These are phyloP conservation scores for Calonectria hawksworthii DNA, from an alignment of 2,329 filamentous ascomycete species.

Conservation along the genomic window DNA sequence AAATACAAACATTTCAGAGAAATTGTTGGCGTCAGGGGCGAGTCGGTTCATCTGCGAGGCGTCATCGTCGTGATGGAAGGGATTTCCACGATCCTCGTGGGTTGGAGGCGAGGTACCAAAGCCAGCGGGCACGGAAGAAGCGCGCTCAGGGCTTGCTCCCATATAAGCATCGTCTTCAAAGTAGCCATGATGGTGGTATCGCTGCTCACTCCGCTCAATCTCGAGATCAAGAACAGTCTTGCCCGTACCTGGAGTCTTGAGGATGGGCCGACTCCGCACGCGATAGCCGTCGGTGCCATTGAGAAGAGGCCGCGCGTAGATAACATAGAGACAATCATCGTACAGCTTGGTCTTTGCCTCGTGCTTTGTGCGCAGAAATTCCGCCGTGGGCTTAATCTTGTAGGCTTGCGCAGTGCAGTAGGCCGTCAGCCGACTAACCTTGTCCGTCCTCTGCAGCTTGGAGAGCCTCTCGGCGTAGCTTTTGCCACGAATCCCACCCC, in stretches of 20 bases:
- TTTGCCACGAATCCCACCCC: constrained; percentile 78
- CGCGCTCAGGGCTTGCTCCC: constrained; percentile 49
- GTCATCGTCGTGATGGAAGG: constrained; percentile 55
- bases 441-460: constrained; percentile 88
- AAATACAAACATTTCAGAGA: constrained; percentile 97
- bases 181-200: constrained; percentile 93
- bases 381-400: constrained; percentile 88
- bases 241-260: constrained; percentile 90
- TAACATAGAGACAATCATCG: constrained; percentile 96
- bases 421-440: constrained; percentile 90
- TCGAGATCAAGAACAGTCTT: constrained; percentile 94
- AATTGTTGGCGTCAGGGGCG: constrained; percentile 79
- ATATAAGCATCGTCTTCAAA: constrained; percentile 79
- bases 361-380: constrained; percentile 90
- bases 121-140: constrained; percentile 46
- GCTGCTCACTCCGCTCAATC: constrained; percentile 91
- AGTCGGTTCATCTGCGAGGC: constrained; percentile 70
- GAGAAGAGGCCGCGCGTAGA: constrained; percentile 92
- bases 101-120: constrained; percentile 49
- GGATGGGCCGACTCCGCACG: constrained; percentile 88
- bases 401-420: constrained; percentile 97
- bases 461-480: constrained; percentile 95
- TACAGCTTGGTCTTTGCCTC: constrained; percentile 95
- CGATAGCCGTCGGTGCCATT: constrained; percentile 90
- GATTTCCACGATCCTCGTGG: constrained; percentile 46